Base-by-base conservation (phyloP, 1,284 basidiomycete species). In the Marasmius tenuissimus region DNA sequence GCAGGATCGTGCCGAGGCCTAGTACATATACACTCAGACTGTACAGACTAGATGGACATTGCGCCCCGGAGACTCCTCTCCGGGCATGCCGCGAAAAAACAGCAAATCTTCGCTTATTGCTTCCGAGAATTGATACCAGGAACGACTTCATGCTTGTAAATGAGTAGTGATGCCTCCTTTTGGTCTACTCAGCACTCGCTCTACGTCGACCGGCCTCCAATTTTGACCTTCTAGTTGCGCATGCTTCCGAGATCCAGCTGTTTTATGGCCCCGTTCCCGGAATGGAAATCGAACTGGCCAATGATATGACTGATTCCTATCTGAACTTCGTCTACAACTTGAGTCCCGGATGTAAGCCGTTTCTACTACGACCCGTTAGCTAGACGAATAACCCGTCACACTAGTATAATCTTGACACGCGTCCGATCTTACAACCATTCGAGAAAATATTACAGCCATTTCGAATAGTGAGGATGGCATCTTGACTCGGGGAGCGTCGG, bases 41-140 rank as follows among this genome's bases (percentile, higher is more conserved):
- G n/a, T n/a, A n/a, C 81, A 0, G 83, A 83, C 62, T 74, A 78
- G 58, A 85, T 85, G 82, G 87, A 78, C 68, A 72, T 86, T 22
- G 73, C 79, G 0, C 74, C 82, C 0, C 70, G 84, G 39, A 73
- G 84, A 48, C 72, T 80, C 47, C 80, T 86, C 55, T 83, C 83
- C 62, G 70, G 80, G 37, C 74, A 79, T 40, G 84, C 78, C 0
- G 76, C 84, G 0, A 63, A 74, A 0, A 65, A 74, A n/a, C 84
- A 84, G 62, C 78, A 79, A 0, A 76, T 81, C 64, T 87, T 80
- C 68, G 81, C 71, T 0, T 87, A 87, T 65, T 78, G 81, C 63
- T 86, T 86, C 68, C 75, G 71, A 8, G 83, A 86, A 67, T 82
- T 83, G 52, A 81, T 84, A 50, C 83, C 81, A 0, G 84, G 83